Conservation (phyloP, 345 rosid genomes). For the Clarkia xantiana region DNA sequence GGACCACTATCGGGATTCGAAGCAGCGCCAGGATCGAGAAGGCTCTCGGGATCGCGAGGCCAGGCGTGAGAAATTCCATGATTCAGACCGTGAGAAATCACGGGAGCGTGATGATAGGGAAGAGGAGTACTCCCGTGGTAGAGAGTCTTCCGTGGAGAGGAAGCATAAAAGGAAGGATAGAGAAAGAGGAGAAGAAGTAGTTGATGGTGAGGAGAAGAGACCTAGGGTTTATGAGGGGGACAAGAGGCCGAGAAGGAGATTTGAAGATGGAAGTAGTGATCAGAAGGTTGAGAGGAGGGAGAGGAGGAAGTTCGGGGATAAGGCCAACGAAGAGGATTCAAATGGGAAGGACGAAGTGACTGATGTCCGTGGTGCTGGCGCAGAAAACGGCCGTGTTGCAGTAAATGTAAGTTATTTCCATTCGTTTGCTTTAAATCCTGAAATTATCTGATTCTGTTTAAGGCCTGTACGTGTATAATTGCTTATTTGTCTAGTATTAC, state of each 20-base stretch:
- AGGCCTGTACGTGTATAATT: neutral
- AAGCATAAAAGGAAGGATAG: constrained; percentile 16
- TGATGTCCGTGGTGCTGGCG: constrained; percentile 1
- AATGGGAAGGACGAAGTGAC: constrained; percentile 1
- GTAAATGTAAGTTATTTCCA: constrained; percentile 46
- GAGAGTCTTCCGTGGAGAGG: constrained; percentile 13
- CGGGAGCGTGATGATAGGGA: constrained; percentile 10
- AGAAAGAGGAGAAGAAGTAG: constrained; percentile 19
- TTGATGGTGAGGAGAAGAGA: constrained; percentile 24
- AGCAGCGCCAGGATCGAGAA: constrained; percentile 13
- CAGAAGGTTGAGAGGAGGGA: constrained; percentile 13
- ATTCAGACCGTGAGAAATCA: constrained; percentile 21
- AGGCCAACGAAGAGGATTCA: constrained; percentile 6
- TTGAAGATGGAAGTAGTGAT: constrained; percentile 26
- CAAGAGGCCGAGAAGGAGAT: constrained; percentile 38
- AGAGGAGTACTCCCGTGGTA: constrained; percentile 7
- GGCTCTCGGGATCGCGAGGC: constrained; percentile 20
- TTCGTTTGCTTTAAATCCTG: neutral
- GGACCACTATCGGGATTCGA: constrained; percentile 16
- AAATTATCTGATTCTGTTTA: neutral
- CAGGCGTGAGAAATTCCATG: constrained; percentile 19
- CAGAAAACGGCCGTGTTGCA: constrained; percentile 14
- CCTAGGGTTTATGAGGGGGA: constrained; percentile 26
- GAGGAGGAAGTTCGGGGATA: constrained; percentile 16
- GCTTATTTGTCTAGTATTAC: neutral